These are phyloP conservation scores for Boletus semigastroideus DNA, from an alignment of 1,284 basidiomycete species.

Conservation along the genomic window DNA sequence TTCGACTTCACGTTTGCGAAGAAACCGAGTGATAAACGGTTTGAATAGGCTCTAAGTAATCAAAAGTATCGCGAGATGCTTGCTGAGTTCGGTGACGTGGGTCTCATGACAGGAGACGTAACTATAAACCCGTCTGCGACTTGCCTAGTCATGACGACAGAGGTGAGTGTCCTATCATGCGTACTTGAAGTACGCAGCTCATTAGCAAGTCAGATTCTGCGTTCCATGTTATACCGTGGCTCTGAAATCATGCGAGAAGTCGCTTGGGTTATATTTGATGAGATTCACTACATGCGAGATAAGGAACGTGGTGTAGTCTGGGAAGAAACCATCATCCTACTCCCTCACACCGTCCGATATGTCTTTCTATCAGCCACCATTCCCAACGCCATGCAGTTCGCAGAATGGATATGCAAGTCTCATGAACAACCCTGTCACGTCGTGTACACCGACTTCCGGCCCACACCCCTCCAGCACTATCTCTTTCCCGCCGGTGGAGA, in stretches of 20 bases:
- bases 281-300: constrained; percentile 99
- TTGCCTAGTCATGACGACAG: constrained; percentile 99
- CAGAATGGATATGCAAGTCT: constrained; percentile 97
- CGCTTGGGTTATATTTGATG: constrained; percentile 99
- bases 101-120: constrained; percentile 99
- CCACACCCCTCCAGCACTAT: constrained; percentile 97
- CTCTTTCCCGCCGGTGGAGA: constrained; percentile 96
- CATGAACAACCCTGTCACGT: constrained; percentile 99
- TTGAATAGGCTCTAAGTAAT: constrained; percentile 84
- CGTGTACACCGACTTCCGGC: constrained; percentile 98
- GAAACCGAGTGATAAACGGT: constrained; percentile 14
- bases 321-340: constrained; percentile 94
- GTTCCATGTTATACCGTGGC: constrained; percentile 98
- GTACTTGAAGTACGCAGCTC: not conserved
- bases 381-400: constrained; percentile 99
- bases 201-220: constrained; percentile 71
- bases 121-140: constrained; percentile 98
- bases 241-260: constrained; percentile 99
- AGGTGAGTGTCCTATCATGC: constrained; percentile 53
- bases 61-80: constrained; percentile 99
- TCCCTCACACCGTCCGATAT: constrained; percentile 95
- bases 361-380: constrained; percentile 99
- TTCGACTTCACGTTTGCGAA: constrained; percentile 15
- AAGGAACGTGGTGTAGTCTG: constrained; percentile 88
- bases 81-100: constrained; percentile 96